Evolutionary conservation across 2,329 filamentous ascomycete species (phyloP).

Genomic region (Verticillium dahliae): DNA sequence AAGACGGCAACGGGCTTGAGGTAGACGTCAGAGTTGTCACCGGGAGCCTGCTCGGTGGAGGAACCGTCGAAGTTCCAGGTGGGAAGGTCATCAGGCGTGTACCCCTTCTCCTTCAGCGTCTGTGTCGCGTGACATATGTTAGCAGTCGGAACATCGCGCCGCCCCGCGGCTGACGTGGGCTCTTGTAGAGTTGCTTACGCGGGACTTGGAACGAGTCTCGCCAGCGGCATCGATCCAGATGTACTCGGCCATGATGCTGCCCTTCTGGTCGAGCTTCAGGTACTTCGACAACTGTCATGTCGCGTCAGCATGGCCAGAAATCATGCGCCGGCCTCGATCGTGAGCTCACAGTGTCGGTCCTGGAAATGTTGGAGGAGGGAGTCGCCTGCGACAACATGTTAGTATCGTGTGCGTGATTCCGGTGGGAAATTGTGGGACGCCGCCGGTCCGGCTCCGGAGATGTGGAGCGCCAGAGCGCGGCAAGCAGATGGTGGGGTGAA

Average conservation of each 20-base stretch:
- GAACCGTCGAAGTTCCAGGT: constrained; percentile 64
- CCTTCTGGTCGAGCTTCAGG: constrained; percentile 83
- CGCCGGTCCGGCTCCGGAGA: background rate
- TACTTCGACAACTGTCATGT: constrained; percentile 75
- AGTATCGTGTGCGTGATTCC: constrained; percentile 3
- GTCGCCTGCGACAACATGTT: constrained; percentile 16
- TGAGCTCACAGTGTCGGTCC: constrained; percentile 25
- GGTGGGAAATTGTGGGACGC: background rate
- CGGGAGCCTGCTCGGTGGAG: constrained; percentile 84
- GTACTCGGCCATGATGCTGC: constrained; percentile 87
- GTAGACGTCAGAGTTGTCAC: constrained; percentile 97
- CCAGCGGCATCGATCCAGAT: constrained; percentile 88
- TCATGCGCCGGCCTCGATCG: background rate
- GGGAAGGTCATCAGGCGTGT: constrained; percentile 45
- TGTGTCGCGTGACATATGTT: constrained; percentile 17
- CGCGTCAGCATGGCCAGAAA: constrained; percentile 4
- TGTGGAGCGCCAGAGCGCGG: background rate
- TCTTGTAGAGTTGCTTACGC: constrained; percentile 55
- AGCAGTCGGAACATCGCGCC: background rate
- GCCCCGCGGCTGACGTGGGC: background rate
- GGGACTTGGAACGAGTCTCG: constrained; percentile 87
- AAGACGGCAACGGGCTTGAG: constrained; percentile 84
- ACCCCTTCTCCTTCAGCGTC: constrained; percentile 44
- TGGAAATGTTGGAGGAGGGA: constrained; percentile 19
- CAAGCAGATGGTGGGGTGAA: background rate